Evolutionary conservation across 176 grass and related monocot species (phyloP).

Genomic region (Oryza meridionalis): DNA sequence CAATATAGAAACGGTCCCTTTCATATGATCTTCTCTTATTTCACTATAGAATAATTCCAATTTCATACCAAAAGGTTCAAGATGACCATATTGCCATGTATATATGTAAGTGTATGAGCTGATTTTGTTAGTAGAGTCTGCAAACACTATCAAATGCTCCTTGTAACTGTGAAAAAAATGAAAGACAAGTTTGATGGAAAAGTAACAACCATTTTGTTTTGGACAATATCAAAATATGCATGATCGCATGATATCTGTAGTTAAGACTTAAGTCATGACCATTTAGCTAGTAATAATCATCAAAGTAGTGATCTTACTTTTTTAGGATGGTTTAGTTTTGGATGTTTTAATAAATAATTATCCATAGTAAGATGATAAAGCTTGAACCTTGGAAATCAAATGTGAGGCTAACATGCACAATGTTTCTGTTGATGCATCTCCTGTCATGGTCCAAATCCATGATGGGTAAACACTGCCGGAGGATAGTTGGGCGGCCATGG

Average conservation of each 20-base stretch:
- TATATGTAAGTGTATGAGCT: not conserved
- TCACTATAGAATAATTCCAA: no score
- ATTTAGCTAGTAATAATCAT: not conserved
- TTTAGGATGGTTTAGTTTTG: not conserved
- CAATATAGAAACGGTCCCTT: no score
- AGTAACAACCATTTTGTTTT: not conserved
- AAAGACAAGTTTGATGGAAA: not conserved
- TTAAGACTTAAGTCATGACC: not conserved
- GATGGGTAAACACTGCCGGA: no score
- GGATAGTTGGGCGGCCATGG: no score
- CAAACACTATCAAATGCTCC: not conserved
- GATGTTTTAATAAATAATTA: not conserved
- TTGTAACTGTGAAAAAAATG: not conserved
- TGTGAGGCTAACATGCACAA: not conserved
- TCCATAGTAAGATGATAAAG: not conserved
- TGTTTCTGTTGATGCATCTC: not conserved
- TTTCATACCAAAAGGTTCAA: not conserved
- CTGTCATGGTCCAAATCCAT: not conserved
- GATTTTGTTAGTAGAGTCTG: not conserved
- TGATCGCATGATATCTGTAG: not conserved
- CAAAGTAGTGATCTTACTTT: no score
- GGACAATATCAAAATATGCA: no score
- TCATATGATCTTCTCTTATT: no score
- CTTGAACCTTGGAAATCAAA: not conserved
- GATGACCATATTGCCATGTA: not conserved